phyloP scores from a whole-genome alignment of 345 rosid species.

The Brassica incana region DNA sequence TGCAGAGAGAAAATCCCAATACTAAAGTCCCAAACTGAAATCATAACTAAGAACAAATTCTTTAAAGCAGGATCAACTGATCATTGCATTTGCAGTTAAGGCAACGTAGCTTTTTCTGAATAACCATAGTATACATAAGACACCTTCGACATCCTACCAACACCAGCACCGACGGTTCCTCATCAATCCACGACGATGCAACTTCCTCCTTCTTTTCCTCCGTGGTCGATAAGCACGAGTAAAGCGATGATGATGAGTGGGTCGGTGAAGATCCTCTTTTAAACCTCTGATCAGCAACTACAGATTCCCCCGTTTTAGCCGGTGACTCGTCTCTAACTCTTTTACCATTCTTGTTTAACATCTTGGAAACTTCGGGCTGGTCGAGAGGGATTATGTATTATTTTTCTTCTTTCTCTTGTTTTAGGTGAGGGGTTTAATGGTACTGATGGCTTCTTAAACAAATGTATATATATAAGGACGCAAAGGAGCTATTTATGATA shows the following conservation, averaged over 20 bases:
- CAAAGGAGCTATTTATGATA: slow-evolving; percentile 1
- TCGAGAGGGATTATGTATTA: background rate
- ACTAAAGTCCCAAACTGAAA: background rate
- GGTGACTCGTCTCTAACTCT: slow-evolving; percentile 8
- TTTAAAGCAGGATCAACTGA: background rate
- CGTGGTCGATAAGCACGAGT: slow-evolving; percentile 28
- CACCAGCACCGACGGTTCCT: slow-evolving; percentile 12
- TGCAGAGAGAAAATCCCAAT: background rate
- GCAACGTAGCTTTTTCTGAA: slow-evolving; percentile 20
- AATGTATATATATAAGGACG: slow-evolving; percentile 11
- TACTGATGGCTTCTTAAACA: slow-evolving; percentile 10
- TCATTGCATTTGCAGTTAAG: background rate
- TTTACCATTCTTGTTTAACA: slow-evolving; percentile 30
- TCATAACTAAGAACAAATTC: background rate
- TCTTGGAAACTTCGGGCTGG: slow-evolving; percentile 12
- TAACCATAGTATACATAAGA: slow-evolving; percentile 16
- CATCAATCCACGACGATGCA: slow-evolving; percentile 33
- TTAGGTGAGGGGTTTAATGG: slow-evolving; percentile 19
- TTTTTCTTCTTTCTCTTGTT: background rate
- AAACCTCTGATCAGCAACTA: slow-evolving; percentile 6
- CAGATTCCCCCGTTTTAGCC: background rate
- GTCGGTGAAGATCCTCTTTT: slow-evolving; percentile 19
- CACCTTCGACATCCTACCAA: slow-evolving; percentile 30
- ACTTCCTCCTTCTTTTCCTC: slow-evolving; percentile 31
- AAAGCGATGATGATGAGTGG: slow-evolving; percentile 10